These are phyloP conservation scores for Diaporthe velutina DNA, from an alignment of 2,329 filamentous ascomycete species.

Conservation along the genomic window DNA sequence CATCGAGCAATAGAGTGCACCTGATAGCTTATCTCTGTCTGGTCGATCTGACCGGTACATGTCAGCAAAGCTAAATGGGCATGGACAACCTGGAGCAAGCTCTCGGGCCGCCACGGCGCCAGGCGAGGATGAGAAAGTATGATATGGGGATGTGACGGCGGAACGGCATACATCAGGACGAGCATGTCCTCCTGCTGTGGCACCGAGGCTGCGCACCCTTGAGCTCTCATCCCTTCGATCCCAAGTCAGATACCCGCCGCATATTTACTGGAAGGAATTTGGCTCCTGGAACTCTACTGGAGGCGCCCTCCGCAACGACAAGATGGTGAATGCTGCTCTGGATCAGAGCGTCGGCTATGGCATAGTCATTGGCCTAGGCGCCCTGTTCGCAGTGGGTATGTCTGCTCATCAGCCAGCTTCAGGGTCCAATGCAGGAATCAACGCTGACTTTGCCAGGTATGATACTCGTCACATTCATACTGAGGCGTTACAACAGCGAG, in stretches of 20 bases:
- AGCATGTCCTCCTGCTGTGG: background rate
- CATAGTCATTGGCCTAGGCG: constrained; percentile 81
- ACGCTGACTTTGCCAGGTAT: constrained; percentile 45
- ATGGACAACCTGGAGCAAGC: background rate
- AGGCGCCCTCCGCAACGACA: constrained; percentile 27
- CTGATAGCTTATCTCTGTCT: constrained; percentile 7
- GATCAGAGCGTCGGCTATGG: constrained; percentile 80
- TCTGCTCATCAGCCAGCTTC: background rate
- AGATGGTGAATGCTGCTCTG: constrained; percentile 54
- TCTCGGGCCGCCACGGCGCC: background rate
- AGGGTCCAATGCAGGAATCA: background rate
- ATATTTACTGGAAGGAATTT: background rate
- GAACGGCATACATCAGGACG: background rate
- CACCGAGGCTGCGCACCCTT: background rate
- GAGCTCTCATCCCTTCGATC: background rate
- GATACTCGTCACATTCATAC: constrained; percentile 53
- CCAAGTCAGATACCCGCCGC: background rate
- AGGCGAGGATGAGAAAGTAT: background rate
- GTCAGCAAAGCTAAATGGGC: background rate
- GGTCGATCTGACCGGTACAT: background rate
- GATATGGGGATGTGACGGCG: background rate
- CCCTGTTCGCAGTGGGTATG: constrained; percentile 76
- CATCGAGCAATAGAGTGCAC: background rate
- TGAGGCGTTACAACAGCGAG: constrained; percentile 64
- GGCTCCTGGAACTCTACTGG: background rate